phyloP scores from a whole-genome alignment of 768 basidiomycete genomes.

The Dentipellis sp. region DNA sequence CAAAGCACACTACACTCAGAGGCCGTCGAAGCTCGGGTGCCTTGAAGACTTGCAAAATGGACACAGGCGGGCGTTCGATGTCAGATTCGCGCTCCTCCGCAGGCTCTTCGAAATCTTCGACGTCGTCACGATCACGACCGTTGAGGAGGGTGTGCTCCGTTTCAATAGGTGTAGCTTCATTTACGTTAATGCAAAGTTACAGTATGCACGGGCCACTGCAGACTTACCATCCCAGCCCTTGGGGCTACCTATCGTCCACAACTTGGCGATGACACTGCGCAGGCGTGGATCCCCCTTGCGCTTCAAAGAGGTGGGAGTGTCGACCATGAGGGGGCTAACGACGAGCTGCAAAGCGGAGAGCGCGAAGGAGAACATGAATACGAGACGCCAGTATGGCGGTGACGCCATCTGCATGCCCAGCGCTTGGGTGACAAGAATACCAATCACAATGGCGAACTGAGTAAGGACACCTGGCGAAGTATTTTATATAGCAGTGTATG shows the following conservation, averaged over 20 bases:
- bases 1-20: slow-evolving; percentile 54
- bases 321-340: slow-evolving; percentile 43
- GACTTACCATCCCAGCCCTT: slow-evolving; percentile 8
- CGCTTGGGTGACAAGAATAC: slow-evolving; percentile 79
- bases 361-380: slow-evolving; percentile 51
- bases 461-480: slow-evolving; percentile 51
- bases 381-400: slow-evolving; percentile 62
- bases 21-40: slow-evolving; percentile 49
- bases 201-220: background rate
- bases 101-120: slow-evolving; percentile 19
- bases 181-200: slow-evolving; percentile 19
- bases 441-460: slow-evolving; percentile 75
- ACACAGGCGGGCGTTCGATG: slow-evolving; percentile 21
- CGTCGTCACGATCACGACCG: slow-evolving; percentile 17
- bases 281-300: slow-evolving; percentile 18
- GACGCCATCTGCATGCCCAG: slow-evolving; percentile 66
- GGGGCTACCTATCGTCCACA: slow-evolving; percentile 42
- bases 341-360: slow-evolving; percentile 52
- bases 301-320: slow-evolving; percentile 65
- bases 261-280: slow-evolving; percentile 24
- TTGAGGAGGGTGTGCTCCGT: slow-evolving; percentile 12
- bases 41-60: slow-evolving; percentile 42
- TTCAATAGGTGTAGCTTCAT: background rate
- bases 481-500: background rate
- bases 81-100: slow-evolving; percentile 2